These are phyloP conservation scores for Dichotomocladium elegans DNA, from an alignment of 371 early-diverging fungal genomes.

Conservation along the genomic window DNA sequence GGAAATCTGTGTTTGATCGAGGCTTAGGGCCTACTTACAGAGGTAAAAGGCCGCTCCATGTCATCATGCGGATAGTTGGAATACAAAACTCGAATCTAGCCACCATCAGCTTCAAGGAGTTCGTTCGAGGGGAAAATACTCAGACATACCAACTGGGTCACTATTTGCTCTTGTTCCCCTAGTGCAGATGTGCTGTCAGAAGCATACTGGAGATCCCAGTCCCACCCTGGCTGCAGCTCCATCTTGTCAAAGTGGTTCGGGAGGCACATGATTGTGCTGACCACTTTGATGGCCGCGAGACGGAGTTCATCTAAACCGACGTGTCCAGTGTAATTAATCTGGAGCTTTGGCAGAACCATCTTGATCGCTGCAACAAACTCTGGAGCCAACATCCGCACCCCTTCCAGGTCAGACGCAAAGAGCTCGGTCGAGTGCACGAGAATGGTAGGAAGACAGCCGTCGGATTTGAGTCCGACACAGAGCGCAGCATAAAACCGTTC, in stretches of 20 bases:
- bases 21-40: constrained; percentile 22
- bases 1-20: neutral
- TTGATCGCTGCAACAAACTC: constrained; percentile 68
- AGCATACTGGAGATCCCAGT: constrained; percentile 40
- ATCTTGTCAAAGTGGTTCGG: constrained; percentile 72
- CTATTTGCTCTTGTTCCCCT: constrained; percentile 54
- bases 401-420: constrained; percentile 66
- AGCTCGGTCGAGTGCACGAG: constrained; percentile 57
- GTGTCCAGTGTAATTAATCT: constrained; percentile 20
- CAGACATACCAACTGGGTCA: constrained; percentile 46
- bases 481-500: constrained; percentile 70
- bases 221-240: constrained; percentile 50
- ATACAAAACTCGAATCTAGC: constrained; percentile 60
- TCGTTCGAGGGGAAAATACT: neutral
- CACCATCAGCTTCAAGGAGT: too few relatives aligned
- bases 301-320: constrained; percentile 63
- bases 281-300: constrained; percentile 61
- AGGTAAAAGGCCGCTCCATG: constrained; percentile 36
- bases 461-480: constrained; percentile 55
- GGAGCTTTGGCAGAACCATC: constrained; percentile 61
- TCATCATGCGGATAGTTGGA: constrained; percentile 32
- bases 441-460: constrained; percentile 64
- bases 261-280: constrained; percentile 64
- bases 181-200: constrained; percentile 33
- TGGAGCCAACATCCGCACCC: constrained; percentile 68